phyloP scores from a whole-genome alignment of 306 rosid genomes.

The Comarum palustre region DNA sequence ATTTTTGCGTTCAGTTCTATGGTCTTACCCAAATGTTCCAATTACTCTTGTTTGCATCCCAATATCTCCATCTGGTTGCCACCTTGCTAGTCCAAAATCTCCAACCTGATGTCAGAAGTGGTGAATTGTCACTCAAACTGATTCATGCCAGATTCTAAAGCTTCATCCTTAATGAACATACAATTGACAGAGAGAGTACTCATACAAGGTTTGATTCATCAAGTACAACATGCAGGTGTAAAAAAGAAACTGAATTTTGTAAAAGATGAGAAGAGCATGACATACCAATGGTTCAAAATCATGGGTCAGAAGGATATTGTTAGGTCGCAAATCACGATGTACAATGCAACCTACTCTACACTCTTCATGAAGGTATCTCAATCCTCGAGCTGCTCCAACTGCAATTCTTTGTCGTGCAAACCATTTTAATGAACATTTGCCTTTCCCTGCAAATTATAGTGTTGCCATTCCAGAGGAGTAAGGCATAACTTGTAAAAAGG shows the following conservation, averaged over 20 bases:
- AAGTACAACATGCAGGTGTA: background rate
- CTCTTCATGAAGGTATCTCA: slow-evolving; percentile 98
- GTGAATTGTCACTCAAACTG: background rate
- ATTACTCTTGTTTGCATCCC: slow-evolving; percentile 93
- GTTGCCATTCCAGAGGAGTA: slow-evolving; percentile 5
- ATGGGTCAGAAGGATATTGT: slow-evolving; percentile 94
- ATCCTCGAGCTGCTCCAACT: slow-evolving; percentile 95
- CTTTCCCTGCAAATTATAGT: slow-evolving; percentile 53
- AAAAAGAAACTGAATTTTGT: background rate
- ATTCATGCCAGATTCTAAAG: background rate
- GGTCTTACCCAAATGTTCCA: slow-evolving; percentile 81
- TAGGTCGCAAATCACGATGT: slow-evolving; percentile 94
- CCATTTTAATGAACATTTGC: slow-evolving; percentile 58
- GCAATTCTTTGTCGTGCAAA: slow-evolving; percentile 74
- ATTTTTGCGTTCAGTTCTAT: background rate
- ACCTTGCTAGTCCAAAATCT: slow-evolving; percentile 98
- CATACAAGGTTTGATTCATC: background rate
- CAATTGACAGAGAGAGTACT: background rate
- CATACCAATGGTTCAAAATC: slow-evolving; percentile 94
- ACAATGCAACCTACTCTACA: slow-evolving; percentile 99
- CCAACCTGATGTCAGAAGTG: slow-evolving; percentile 66
- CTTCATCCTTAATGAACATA: background rate
- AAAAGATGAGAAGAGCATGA: slow-evolving; percentile 22
- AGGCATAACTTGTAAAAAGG: slow-evolving; percentile 1
- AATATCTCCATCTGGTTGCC: slow-evolving; percentile 92